Evolutionary conservation across 306 rosid genomes (phyloP).

Genomic region (Trifolium subterraneum): DNA sequence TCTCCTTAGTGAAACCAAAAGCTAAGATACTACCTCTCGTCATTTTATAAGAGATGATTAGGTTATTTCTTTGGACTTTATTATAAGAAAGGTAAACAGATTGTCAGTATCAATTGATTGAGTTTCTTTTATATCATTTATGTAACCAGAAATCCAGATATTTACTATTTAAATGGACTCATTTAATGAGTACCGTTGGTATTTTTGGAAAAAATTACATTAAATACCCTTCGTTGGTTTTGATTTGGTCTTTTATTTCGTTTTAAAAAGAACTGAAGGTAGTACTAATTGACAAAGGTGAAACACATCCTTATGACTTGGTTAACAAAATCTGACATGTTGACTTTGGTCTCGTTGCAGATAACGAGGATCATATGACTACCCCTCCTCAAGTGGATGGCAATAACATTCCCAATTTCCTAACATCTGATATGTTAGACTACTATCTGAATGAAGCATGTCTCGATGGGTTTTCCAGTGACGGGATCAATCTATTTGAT

Average conservation of each 20-base stretch:
- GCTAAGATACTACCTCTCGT: neutral
- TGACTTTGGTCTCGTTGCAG: constrained; percentile 38
- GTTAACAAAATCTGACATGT: neutral
- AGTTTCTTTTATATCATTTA: neutral
- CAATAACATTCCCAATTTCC: constrained; percentile 47
- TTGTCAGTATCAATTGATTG: neutral
- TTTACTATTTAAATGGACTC: neutral
- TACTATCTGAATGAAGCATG: constrained; percentile 58
- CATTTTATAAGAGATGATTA: neutral
- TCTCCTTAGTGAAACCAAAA: constrained; percentile 10
- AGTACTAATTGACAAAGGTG: neutral
- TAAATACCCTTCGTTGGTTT: neutral
- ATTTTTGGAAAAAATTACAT: neutral
- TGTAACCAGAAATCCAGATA: neutral
- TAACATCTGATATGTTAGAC: constrained; percentile 58
- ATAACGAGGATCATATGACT: constrained; percentile 38
- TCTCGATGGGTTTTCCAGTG: constrained; percentile 49
- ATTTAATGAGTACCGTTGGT: neutral
- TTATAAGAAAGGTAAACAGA: neutral
- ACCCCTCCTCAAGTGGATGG: constrained; percentile 49
- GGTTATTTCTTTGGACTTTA: neutral
- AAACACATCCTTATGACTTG: too few relatives aligned
- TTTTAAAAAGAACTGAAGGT: neutral
- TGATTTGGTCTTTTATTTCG: neutral
- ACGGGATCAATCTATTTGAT: constrained; percentile 45